Base-by-base conservation (phyloP, 495 filamentous ascomycete genomes). In the Articulospora tetracladia region DNA sequence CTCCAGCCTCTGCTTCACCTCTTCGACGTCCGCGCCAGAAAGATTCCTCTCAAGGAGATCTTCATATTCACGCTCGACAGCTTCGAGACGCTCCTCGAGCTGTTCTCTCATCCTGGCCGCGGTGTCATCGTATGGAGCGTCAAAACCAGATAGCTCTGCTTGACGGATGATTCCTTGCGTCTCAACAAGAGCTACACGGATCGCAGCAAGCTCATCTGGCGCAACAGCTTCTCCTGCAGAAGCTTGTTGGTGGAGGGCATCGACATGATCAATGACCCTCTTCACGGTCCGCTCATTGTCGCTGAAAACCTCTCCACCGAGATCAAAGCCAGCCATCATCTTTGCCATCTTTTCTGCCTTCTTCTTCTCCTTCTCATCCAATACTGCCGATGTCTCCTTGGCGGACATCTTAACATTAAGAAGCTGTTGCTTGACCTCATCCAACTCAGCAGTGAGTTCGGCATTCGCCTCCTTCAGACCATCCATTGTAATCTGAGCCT, bases 311-410 rank as follows among this genome's bases (percentile, higher is more conserved):
- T 97, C 92, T 22, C 85, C 88, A 36, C 90, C 92, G 30, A 97
- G 82, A 68, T 98, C 93, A 62, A 98, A 97, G 6, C 93, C 90
- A 51, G 94, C 93, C 93, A 98, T 97, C 94, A 98, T 98, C 83
- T 97, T 91, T 26, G 94, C 94, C 94, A 98, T 98, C 70, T 92
- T 91, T 76, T 98, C 94, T 6, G 91, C 90, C 79, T 98, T 98
- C 79, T 92, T 93, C 80, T 91, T 93, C 73, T 98, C 94, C 78
- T 98, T 98, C 75, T 97, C 94, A 66, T 97, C 92, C 2, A 93
- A 70, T 15, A 86, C 87, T 1, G 90, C 90, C 27, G 83, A 87
- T 3, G 90, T 96, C 74, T 97, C 95, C 77, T 92, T 94, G 51
- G 93, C 92, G 64, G 83, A 90, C 90, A 98, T 95, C 74, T 91